Base-by-base conservation (phyloP, 441 rosid genomes). In the Gossypium gossypioides region DNA sequence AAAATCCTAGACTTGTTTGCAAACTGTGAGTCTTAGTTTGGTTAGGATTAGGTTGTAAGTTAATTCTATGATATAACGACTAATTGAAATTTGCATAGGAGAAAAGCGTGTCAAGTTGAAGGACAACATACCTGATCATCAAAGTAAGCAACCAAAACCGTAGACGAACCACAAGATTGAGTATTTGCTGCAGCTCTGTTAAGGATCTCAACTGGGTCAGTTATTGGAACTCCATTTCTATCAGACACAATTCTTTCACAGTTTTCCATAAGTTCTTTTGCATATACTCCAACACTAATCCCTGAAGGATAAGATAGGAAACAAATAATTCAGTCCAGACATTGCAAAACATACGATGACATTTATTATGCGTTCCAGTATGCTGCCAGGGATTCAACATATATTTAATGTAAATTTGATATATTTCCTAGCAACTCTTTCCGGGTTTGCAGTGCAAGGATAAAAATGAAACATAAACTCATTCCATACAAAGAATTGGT, bases 61-160 rank as follows among this genome's bases (percentile, higher is more conserved):
- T 44, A 22, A 5, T 7, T 24, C 51, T 12, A 18, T 13, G 12
- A n/a, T 65, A 24, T 44, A 22, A 44, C 16, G 34, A 65, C 55
- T 65, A 44, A 65, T 25, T 24, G 57, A 52, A 22, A 24, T 66
- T 66, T n/a, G 40, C 40, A 7, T 25, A 6, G 40, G 18, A 66
- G 22, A 25, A 67, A 67, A 48, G 15, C 44, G 51, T 25, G 24
- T 50, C 22, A 46, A 24, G 70, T 46, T 24, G 37, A 66, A 66
- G 15, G 64, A 46, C n/a, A 13, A 66, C 56, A 22, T 82, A 92
- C 98, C 91, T 77, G 87, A 71, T 82, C 83, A 63, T 86, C 85
- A 62, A 91, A 87, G 77, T 75, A 84, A 72, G 93, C 93, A 62
- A 92, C 77, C 79, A 92, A 80, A 72, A 82, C 88, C 16, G 97